These are phyloP conservation scores for Corchorus olitorius DNA, from an alignment of 345 rosid genomes.

Conservation along the genomic window DNA sequence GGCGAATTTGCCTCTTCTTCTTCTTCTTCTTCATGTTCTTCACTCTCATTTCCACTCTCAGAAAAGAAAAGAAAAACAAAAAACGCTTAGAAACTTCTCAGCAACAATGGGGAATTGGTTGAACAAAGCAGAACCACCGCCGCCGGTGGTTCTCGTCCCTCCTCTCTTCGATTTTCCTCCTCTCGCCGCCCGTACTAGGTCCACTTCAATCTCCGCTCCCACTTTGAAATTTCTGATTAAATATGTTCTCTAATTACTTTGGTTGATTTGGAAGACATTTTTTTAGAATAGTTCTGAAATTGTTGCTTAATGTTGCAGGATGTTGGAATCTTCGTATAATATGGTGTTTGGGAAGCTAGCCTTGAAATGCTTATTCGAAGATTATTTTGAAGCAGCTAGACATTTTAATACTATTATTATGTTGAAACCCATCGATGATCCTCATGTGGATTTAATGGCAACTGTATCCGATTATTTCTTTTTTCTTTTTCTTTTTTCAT, in stretches of 20 bases:
- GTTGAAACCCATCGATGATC: conserved; percentile 90
- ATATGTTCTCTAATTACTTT: neutral
- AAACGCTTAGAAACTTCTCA: neutral
- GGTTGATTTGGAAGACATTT: neutral
- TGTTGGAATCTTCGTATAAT: conserved; percentile 83
- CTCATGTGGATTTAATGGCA: conserved; percentile 87
- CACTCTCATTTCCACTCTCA: neutral
- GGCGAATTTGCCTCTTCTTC: neutral
- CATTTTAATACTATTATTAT: conserved; percentile 65
- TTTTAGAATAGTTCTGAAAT: neutral
- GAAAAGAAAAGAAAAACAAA: neutral
- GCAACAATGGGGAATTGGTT: conserved; percentile 59
- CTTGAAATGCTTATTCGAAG: conserved; percentile 74
- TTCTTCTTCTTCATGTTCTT: too few relatives aligned
- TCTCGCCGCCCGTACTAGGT: conserved; percentile 87
- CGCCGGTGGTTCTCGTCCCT: conserved; percentile 87
- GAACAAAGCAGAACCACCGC: conserved; percentile 60
- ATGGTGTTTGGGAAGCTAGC: conserved; percentile 83
- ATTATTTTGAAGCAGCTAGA: conserved; percentile 80
- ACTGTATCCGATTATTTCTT: conserved; percentile 57
- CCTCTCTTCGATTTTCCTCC: conserved; percentile 96
- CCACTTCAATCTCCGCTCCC: conserved; percentile 14
- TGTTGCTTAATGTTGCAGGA: conserved; percentile 48
- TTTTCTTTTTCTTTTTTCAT: neutral
- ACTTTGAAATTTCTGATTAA: neutral